Evolutionary conservation across 306 rosid genomes (phyloP).

Genomic region (Pyrus pyrifolia): DNA sequence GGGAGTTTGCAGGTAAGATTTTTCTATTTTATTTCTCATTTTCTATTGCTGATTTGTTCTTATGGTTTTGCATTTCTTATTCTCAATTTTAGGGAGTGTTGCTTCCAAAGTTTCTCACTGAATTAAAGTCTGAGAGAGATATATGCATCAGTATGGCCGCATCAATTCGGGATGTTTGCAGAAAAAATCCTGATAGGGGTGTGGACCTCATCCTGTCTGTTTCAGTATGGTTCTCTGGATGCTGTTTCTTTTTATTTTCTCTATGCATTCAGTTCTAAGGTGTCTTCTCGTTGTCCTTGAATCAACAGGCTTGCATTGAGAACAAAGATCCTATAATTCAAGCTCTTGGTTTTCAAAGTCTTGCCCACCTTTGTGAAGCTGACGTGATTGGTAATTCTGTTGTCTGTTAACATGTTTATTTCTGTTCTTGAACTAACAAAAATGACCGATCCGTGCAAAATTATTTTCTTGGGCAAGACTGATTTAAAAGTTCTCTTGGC

Average conservation of each 20-base stretch:
- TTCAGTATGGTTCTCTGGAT: slow-evolving; percentile 48
- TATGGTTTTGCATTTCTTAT: slow-evolving; percentile 17
- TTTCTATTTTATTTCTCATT: slow-evolving; percentile 9
- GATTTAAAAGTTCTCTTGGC: not conserved
- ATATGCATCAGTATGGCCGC: slow-evolving; percentile 77
- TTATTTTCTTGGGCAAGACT: not conserved
- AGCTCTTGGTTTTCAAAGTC: slow-evolving; percentile 92
- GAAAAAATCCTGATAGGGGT: slow-evolving; percentile 86
- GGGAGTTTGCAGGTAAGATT: slow-evolving; percentile 79
- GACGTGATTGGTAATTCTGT: slow-evolving; percentile 73
- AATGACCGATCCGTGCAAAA: not conserved
- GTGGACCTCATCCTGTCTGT: slow-evolving; percentile 91
- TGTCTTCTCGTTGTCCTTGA: slow-evolving; percentile 19
- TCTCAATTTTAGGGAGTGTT: slow-evolving; percentile 49
- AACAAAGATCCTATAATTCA: slow-evolving; percentile 60
- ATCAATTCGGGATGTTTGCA: slow-evolving; percentile 90
- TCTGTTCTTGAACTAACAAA: not conserved
- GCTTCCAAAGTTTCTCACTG: slow-evolving; percentile 57
- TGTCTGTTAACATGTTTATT: slow-evolving; percentile 11
- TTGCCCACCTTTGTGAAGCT: slow-evolving; percentile 89
- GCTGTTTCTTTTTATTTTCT: slow-evolving; percentile 17
- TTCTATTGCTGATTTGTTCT: slow-evolving; percentile 9
- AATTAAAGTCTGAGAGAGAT: slow-evolving; percentile 55
- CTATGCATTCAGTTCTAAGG: slow-evolving; percentile 21
- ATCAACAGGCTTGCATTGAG: slow-evolving; percentile 79